A percentile compares a stretch with the other conserved stretches of the same genome.
Conservation (phyloP, 208 protist species). For the Polymyxa betae region DNA sequence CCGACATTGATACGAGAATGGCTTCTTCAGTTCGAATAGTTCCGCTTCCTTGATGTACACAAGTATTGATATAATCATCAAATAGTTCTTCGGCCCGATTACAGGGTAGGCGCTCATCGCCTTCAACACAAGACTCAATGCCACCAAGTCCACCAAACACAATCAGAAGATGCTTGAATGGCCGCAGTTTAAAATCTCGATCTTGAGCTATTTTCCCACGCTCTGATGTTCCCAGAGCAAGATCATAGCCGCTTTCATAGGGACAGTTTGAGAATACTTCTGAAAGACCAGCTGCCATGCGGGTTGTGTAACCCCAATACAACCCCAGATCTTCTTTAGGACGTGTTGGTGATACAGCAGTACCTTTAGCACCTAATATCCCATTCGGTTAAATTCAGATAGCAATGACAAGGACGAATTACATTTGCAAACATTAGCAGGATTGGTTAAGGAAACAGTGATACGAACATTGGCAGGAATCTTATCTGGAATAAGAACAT, state of each 20-base stretch:
- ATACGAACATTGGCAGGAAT: conserved; percentile 13
- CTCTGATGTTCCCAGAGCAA: conserved; percentile 65
- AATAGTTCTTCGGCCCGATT: conserved; percentile 38
- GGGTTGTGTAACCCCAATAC: conserved; percentile 70
- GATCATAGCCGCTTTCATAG: conserved; percentile 67
- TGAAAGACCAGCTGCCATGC: conserved; percentile 60
- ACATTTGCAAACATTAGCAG: neutral
- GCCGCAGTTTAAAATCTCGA: conserved; percentile 4
- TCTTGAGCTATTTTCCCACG: conserved; percentile 19
- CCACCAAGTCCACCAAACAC: conserved; percentile 65
- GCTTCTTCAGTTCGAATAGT: conserved; percentile 65
- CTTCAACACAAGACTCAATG: conserved; percentile 57
- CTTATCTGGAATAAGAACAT: neutral
- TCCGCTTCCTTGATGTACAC: conserved; percentile 54
- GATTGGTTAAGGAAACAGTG: conserved; percentile 5
- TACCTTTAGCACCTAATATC: neutral
- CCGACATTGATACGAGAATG: conserved; percentile 59
- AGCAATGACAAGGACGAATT: neutral
- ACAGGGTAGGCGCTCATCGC: conserved; percentile 1
- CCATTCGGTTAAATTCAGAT: neutral
- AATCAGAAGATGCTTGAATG: conserved; percentile 63
- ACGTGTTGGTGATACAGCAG: conserved; percentile 61
- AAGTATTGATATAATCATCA: conserved; percentile 60
- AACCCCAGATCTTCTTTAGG: conserved; percentile 64
- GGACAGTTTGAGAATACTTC: conserved; percentile 66